Evolutionary conservation across 2,329 filamentous ascomycete genomes (phyloP).

Genomic region (Colletotrichum costaricense): DNA sequence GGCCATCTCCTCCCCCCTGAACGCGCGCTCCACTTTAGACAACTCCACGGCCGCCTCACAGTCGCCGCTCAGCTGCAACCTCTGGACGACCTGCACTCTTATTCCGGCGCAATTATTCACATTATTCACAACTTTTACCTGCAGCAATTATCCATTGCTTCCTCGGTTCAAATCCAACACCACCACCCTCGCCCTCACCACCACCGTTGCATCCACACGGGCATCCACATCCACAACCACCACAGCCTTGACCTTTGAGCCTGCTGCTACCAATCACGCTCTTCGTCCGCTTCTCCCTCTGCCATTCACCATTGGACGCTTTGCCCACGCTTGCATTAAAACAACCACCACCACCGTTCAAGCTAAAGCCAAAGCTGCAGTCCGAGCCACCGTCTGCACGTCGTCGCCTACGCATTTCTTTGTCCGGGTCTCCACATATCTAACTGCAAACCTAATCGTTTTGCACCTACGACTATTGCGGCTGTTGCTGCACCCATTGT

Average conservation of each 20-base stretch:
- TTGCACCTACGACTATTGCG: not conserved
- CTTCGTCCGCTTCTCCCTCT: slow-evolving; percentile 2
- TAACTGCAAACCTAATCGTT: slow-evolving; percentile 30
- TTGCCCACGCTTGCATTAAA: slow-evolving; percentile 26
- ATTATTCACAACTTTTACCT: not conserved
- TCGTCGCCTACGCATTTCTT: slow-evolving; percentile 26
- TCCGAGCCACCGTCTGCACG: slow-evolving; percentile 24
- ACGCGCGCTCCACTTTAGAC: slow-evolving; percentile 12
- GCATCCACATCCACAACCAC: not conserved
- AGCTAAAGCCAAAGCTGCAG: slow-evolving; percentile 21
- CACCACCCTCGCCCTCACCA: not conserved
- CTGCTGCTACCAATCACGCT: not conserved
- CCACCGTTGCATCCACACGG: not conserved
- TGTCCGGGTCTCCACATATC: slow-evolving; percentile 29
- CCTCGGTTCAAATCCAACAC: not conserved
- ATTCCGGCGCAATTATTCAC: slow-evolving; percentile 4
- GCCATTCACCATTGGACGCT: slow-evolving; percentile 17
- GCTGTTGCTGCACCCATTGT: no score
- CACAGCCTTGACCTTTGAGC: not conserved
- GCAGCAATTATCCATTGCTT: slow-evolving; percentile 21
- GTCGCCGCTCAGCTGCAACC: not conserved
- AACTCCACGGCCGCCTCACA: not conserved
- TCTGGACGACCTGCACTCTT: not conserved
- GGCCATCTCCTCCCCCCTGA: slow-evolving; percentile 26
- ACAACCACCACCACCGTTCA: not conserved